Evolutionary conservation across 352 stramenopile genomes (phyloP), one percentile per base, ranked within the genome.

Genomic region (Aphanomyces invadans): DNA sequence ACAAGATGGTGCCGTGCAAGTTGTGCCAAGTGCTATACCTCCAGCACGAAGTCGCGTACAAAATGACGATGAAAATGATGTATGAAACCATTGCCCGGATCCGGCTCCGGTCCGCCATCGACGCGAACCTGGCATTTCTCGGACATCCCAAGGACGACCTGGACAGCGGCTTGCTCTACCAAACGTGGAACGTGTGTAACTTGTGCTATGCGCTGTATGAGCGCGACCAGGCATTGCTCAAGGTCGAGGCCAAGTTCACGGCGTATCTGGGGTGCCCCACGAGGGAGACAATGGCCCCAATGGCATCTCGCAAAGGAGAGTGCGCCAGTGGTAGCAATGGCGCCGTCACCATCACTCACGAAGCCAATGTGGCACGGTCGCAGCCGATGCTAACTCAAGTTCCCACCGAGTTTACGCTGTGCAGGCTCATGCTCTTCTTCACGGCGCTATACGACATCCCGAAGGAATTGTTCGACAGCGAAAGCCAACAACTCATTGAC

Each of bases 51-150:
- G 70, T 93, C 7, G 78, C 81, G 15, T 93, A 87, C 79, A 93
- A 91, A 59, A 93, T 93, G 84, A 93, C 84, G 31, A 70, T 89
- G 54, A 90, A 90, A 63, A 93, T 93, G 84, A 91, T 93, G 49
- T 85, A 80, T 62, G 84, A 93, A 51, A 93, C 83, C 75, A 78
- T 91, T 0, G 48, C 83, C 10, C 77, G 84, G 9, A 78, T 93
- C 46, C 78, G 78, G 2, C 76, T 81, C 26, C 79, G 82, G 0
- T 62, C 86, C 9, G 49, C 28, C n/a, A 32, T 4, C 17, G 23
- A 56, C 45, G 1, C 25, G 0, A 25, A 55, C 19, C 3, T 51
- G 49, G 19, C n/a, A 5, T 64, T 51, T 28, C 60, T 67, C n/a
- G 3, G 17, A 2, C 28, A 67, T 19, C 28, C 46, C 29, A 67